phyloP scores from a whole-genome alignment of 495 filamentous ascomycete genomes.

The Podospora appendiculata region DNA sequence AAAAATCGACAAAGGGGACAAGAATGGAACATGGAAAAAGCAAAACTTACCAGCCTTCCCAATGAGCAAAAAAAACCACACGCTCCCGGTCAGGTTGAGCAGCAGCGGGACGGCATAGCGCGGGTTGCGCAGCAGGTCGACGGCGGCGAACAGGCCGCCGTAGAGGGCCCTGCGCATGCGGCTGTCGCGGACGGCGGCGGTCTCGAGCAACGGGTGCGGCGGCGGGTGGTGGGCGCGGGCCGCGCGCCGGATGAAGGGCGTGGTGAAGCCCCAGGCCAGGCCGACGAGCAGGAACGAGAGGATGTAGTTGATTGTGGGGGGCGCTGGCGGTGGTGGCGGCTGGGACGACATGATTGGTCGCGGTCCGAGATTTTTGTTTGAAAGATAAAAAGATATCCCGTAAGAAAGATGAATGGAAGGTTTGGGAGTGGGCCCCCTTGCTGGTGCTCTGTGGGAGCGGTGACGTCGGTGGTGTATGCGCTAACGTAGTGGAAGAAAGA shows the following conservation, averaged over 20 bases:
- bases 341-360: background rate
- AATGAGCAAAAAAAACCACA: slow-evolving; percentile 97
- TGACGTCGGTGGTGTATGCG: background rate
- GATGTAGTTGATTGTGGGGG: slow-evolving; percentile 64
- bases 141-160: slow-evolving; percentile 59
- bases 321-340: slow-evolving; percentile 18
- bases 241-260: slow-evolving; percentile 66
- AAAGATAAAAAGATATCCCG: too few relatives aligned
- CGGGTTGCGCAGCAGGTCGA: slow-evolving; percentile 72
- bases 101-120: slow-evolving; percentile 79
- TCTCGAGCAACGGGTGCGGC: slow-evolving; percentile 41
- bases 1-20: background rate
- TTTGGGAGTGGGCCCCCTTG: too few relatives aligned
- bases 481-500: too few relatives aligned
- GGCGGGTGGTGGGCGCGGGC: slow-evolving; percentile 50
- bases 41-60: slow-evolving; percentile 69
- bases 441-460: background rate
- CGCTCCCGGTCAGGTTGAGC: slow-evolving; percentile 85
- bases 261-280: slow-evolving; percentile 73
- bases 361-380: background rate
- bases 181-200: slow-evolving; percentile 27
- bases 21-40: background rate
- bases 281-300: slow-evolving; percentile 88
- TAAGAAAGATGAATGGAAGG: too few relatives aligned
- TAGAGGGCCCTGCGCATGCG: slow-evolving; percentile 49